Base-by-base conservation (phyloP, 73 alveolate species). In the Symbiodinium pilosum region DNA sequence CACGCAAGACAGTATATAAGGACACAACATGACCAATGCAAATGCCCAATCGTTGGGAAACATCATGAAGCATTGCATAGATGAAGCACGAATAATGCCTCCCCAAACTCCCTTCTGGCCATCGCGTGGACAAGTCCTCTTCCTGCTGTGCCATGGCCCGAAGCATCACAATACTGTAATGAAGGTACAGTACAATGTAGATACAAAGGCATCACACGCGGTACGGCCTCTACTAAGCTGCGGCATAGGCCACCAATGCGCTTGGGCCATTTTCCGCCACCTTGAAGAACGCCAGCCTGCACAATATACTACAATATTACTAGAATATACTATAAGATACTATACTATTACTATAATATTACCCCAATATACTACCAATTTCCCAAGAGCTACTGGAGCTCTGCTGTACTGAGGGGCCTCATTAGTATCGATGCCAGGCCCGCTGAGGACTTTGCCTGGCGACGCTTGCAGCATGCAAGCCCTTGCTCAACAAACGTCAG, bases 181-280 rank as follows among this genome's bases (percentile, higher is more conserved):
- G n/a, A n/a, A n/a, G n/a, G n/a, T n/a, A n/a, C n/a, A n/a, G n/a
- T n/a, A n/a, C n/a, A n/a, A n/a, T n/a, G n/a, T n/a, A n/a, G n/a
- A n/a, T n/a, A n/a, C n/a, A n/a, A n/a, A n/a, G n/a, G n/a, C n/a
- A n/a, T n/a, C 73, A n/a, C 73, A 54, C 26, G 20, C 73, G 32
- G 73, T 24, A 54, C 21, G 81, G 18, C 97, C 97, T 91, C 97
- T 81, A 71, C 97, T 42, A 91, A 30, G 54, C 81, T 44, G 39
- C 81, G 77, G 89, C 97, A 91, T 26, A 69, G 54, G 81, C 89
- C 52, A 20, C 89, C 81, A 52, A 91, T 32, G 24, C 97, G 47
- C 54, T 71, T 68, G 24, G 97, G 97, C 97, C 97, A 91, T 40
- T 64, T 68, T 40, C 97, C 97, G 20, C 97, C 97, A 16, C 97